Conservation (phyloP, 2,329 filamentous ascomycete genomes). For the Xylariaceae sp. region DNA sequence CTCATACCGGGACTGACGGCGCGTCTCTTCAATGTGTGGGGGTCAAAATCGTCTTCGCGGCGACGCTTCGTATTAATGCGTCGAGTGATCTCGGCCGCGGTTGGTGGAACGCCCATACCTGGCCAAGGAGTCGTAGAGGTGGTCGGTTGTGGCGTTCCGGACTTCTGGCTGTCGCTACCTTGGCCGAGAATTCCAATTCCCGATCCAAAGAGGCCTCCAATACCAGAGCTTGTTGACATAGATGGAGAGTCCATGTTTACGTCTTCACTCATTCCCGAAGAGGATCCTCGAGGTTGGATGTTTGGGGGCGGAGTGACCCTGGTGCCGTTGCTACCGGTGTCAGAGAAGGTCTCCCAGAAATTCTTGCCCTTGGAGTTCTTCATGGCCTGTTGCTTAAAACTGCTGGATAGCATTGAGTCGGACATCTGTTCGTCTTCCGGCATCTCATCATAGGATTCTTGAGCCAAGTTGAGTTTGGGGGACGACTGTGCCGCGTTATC, state of each 20-base stretch:
- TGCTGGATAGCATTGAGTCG: constrained; percentile 53
- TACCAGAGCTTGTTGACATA: constrained; percentile 34
- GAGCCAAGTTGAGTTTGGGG: constrained; percentile 57
- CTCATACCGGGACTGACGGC: constrained; percentile 91
- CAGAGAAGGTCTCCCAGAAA: constrained; percentile 78
- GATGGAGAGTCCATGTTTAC: constrained; percentile 67
- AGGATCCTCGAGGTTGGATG: constrained; percentile 54
- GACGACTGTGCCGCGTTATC: constrained; percentile 60
- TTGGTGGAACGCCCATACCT: constrained; percentile 46
- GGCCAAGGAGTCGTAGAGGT: constrained; percentile 30
- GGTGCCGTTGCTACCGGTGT: constrained; percentile 50
- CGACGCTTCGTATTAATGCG: constrained; percentile 79
- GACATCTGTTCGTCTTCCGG: constrained; percentile 65
- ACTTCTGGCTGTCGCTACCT: constrained; percentile 27
- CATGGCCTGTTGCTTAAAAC: constrained; percentile 69
- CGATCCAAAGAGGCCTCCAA: constrained; percentile 30
- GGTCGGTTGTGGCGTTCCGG: constrained; percentile 37
- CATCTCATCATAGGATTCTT: constrained; percentile 63
- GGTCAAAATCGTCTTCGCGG: constrained; percentile 86
- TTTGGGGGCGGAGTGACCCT: constrained; percentile 55
- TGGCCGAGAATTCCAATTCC: constrained; percentile 31
- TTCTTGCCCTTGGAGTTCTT: constrained; percentile 64
- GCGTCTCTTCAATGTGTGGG: constrained; percentile 79
- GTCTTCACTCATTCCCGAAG: constrained; percentile 62
- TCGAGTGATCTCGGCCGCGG: constrained; percentile 67